Conservation (phyloP, 192 early-diverging fungal genomes). For the Backusella tuberculispora region DNA sequence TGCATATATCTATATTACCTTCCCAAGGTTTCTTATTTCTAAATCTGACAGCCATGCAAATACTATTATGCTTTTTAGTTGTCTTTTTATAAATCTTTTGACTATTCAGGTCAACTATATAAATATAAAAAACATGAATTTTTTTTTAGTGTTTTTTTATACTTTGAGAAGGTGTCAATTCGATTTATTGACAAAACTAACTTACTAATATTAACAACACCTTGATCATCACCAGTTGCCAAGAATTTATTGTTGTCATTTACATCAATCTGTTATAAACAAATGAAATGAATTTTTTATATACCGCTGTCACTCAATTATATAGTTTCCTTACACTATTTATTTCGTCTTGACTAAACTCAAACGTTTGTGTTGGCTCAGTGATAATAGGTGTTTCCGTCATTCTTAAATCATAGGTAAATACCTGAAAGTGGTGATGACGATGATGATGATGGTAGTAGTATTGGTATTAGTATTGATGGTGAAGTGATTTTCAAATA, state of each 20-base stretch:
- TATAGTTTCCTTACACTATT: conserved; percentile 41
- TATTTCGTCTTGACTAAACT: conserved; percentile 53
- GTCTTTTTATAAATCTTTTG: conserved; percentile 48
- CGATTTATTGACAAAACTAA: background rate
- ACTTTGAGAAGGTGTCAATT: too few relatives aligned
- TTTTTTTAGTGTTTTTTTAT: background rate
- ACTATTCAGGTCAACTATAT: conserved; percentile 47
- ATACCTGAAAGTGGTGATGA: conserved; percentile 25
- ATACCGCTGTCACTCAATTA: background rate
- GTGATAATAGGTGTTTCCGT: conserved; percentile 35
- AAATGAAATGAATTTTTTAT: background rate
- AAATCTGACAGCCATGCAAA: conserved; percentile 56
- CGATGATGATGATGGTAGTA: too few relatives aligned
- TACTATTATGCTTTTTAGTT: conserved; percentile 49
- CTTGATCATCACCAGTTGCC: conserved; percentile 52
- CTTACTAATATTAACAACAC: conserved; percentile 46
- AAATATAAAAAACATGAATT: background rate
- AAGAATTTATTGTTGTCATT: conserved; percentile 51
- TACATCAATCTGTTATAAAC: conserved; percentile 47
- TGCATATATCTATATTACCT: conserved; percentile 29
- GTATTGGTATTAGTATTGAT: too few relatives aligned
- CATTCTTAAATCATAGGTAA: conserved; percentile 48
- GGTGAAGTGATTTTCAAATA: too few relatives aligned
- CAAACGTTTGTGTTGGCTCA: conserved; percentile 39
- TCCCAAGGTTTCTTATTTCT: conserved; percentile 50